Percentiles rank a stretch among this genome's conserved stretches.
phyloP scores from a whole-genome alignment of 805 yeast genomes.

The Candida corydali region DNA sequence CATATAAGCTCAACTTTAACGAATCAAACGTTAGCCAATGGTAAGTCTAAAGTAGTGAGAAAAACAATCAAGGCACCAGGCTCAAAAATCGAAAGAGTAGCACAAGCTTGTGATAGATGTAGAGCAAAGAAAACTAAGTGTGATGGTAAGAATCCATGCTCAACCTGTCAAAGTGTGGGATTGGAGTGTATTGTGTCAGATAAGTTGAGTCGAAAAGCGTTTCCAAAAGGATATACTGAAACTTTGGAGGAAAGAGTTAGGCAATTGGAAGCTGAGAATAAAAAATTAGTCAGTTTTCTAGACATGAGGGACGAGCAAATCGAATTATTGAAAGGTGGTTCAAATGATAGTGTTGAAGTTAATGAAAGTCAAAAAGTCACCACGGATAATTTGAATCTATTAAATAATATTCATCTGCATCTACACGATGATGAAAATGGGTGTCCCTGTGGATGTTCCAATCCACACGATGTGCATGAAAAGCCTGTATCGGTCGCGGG shows the following conservation, averaged over 20 bases:
- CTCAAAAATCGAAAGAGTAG: conserved; percentile 60
- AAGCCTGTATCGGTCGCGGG: conserved; percentile 67
- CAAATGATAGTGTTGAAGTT: neutral
- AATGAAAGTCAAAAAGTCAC: conserved; percentile 10
- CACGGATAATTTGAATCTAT: conserved; percentile 11
- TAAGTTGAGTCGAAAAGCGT: conserved; percentile 77
- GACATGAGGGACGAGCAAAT: conserved; percentile 63
- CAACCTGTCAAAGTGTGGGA: conserved; percentile 80
- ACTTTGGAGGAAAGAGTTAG: conserved; percentile 84
- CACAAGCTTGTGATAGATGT: conserved; percentile 91
- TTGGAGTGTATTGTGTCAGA: conserved; percentile 87
- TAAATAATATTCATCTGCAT: conserved; percentile 15
- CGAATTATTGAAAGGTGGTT: conserved; percentile 27
- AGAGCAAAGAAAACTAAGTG: conserved; percentile 75
- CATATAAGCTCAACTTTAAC: too few relatives aligned
- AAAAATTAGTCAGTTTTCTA: conserved; percentile 58
- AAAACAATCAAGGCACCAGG: conserved; percentile 66
- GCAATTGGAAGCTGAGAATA: conserved; percentile 78
- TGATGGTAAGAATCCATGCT: conserved; percentile 75
- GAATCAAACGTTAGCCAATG: neutral
- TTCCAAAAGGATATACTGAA: conserved; percentile 91
- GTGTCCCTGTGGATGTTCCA: conserved; percentile 58
- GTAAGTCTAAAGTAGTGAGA: conserved; percentile 5
- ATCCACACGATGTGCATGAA: conserved; percentile 54
- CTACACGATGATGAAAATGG: conserved; percentile 28